Base-by-base conservation (phyloP, 1,284 basidiomycete genomes). In the Coniophora puteana region DNA sequence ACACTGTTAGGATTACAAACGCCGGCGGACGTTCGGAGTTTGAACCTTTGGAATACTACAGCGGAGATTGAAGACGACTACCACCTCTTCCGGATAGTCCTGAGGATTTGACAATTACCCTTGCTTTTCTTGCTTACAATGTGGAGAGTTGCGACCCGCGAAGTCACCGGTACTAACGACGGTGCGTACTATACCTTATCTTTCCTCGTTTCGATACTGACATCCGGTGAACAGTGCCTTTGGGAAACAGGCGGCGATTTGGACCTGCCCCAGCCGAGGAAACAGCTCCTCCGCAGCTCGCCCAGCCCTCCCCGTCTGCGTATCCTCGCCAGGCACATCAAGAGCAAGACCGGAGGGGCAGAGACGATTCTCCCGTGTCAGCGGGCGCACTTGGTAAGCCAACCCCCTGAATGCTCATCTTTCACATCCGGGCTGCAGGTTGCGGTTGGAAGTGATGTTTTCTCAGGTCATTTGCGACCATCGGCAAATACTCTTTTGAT, bases 131-230 rank as follows among this genome's bases (percentile, higher is more conserved):
- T 67, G 62, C 58, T 52, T 59, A 38, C 39, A 48, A 92, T 93
- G 89, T 93, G 89, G 89, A 82, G 85, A 68, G 88, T 87, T 46
- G 89, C 89, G 47, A 90, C 87, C 48, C 78, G 80, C 46, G 80
- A 87, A 65, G 83, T 89, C 32, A 84, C 84, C 25, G 86, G 86
- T 45, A 89, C 86, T n/a, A 89, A 89, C 48, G 86, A 89, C 24
- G 84, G 85, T 83, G 32, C 45, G 69, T 61, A 13, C 36, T 13
- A 25, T 29, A 14, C 32, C 33, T 29, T 46, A 35, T 22, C 21
- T 51, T 36, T 45, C 24, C 36, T 38, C 36, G 27, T 38, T 38
- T 51, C 49, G 38, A 31, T 39, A 14, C 30, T 12, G 6, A n/a
- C 48, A 42, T 49, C 48, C 36, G 41, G 50, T 58, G 14, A 33